Conservation (phyloP, 2,329 filamentous ascomycete genomes). For the Sarocladium brachiariae region DNA sequence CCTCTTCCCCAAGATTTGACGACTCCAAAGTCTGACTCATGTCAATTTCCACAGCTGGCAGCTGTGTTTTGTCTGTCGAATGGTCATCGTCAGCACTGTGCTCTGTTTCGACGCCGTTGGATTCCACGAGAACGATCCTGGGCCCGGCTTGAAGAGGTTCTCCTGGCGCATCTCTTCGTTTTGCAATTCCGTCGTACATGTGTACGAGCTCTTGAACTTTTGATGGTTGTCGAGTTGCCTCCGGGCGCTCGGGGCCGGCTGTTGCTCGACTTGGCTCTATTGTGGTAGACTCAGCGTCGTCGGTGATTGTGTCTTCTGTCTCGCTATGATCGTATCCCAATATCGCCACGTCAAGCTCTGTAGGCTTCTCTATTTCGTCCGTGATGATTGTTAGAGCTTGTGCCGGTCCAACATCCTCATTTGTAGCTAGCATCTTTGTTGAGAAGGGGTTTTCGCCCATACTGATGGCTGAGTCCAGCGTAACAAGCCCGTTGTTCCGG, state of each 20-base stretch:
- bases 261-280: constrained; percentile 15
- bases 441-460: constrained; percentile 12
- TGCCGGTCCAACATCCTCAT: neutral
- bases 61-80: neutral
- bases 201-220: constrained; percentile 46
- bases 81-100: constrained; percentile 3
- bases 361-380: too few relatives aligned
- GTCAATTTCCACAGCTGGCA: too few relatives aligned
- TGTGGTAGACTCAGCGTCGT: constrained; percentile 16
- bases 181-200: constrained; percentile 40
- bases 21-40: too few relatives aligned
- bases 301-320: neutral
- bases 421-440: neutral
- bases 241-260: constrained; percentile 10
- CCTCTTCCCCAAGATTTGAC: too few relatives aligned
- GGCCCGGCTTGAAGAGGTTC: constrained; percentile 1
- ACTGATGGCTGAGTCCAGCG: constrained; percentile 25
- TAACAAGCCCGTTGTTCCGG: constrained; percentile 11
- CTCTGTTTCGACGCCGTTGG: neutral
- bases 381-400: neutral
- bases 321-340: neutral
- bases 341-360: too few relatives aligned
- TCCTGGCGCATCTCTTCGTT: constrained; percentile 13
- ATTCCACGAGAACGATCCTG: neutral
- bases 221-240: constrained; percentile 24